Base-by-base conservation (phyloP, 768 basidiomycete species). In the Phaeotremella fagi region DNA sequence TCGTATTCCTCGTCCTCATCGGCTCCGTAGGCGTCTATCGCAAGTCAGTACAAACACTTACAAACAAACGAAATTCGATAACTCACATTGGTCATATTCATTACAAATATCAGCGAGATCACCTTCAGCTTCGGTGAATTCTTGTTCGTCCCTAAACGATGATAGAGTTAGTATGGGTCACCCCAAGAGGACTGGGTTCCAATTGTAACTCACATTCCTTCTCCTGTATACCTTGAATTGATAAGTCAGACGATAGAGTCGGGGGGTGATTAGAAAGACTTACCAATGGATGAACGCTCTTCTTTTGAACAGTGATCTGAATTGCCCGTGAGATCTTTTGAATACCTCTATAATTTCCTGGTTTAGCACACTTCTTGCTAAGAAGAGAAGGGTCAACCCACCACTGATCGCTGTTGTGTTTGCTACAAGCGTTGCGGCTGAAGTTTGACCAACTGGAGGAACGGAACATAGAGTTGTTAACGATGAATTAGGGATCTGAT, bases 81-180 rank as follows among this genome's bases (percentile, higher is more conserved):
- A n/a, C 63, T 52, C 38, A 64, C 63, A 70, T 49, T 67, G 65
- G 37, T 70, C 68, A 49, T 70, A 70, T 51, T 70, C 68, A 50
- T 55, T 61, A 48, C 61, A 60, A 48, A 70, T 46, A 45, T 70
- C 69, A 9, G 64, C 57, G 52, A 71, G 54, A 55, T 71, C 68
- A 28, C 59, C 54, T 42, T 71, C 69, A 31, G 69, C 69, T 38
- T 71, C 69, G 23, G 59, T 64, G 57, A 71, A 71, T 44, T 71
- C 69, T 59, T 65, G 59, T 56, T 66, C 64, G 52, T 66, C 64
- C 55, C 49, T 57, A 31, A 6, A 41, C 22, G 12, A 12, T 20
- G 38, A 9, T 18, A 41, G 38, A n/a, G n/a, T n/a, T n/a, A n/a
- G n/a, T n/a, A n/a, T 41, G 11, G 6, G 11, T 29, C 25, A 24